Evolutionary conservation across 176 grass and related monocot genomes (phyloP).

Genomic region (Lolium multiflorum): DNA sequence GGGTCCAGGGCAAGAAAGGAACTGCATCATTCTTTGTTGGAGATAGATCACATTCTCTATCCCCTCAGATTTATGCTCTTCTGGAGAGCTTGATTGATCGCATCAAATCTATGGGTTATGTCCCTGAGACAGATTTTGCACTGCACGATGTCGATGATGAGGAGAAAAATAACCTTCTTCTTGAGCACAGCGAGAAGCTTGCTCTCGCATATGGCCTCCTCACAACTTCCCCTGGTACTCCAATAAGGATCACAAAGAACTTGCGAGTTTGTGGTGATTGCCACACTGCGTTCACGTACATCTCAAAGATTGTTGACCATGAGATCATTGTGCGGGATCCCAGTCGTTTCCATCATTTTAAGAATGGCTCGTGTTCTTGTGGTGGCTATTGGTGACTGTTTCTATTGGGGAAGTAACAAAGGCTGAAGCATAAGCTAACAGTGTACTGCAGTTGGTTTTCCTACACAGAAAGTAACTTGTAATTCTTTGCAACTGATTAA

Average conservation of each 20-base stretch:
- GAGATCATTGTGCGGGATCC: slow-evolving; percentile 88
- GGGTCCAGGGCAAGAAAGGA: slow-evolving; percentile 81
- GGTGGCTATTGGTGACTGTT: slow-evolving; percentile 70
- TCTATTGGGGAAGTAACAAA: background rate
- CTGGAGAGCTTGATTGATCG: slow-evolving; percentile 65
- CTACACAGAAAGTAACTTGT: background rate
- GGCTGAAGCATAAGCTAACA: slow-evolving; percentile 1
- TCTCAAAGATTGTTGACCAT: slow-evolving; percentile 80
- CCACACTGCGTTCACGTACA: slow-evolving; percentile 79
- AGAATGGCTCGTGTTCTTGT: slow-evolving; percentile 79
- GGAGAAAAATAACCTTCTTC: slow-evolving; percentile 78
- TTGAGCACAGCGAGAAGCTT: slow-evolving; percentile 86
- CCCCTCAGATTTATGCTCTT: slow-evolving; percentile 77
- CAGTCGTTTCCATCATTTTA: slow-evolving; percentile 92
- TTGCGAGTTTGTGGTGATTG: slow-evolving; percentile 85
- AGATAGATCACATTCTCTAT: slow-evolving; percentile 72
- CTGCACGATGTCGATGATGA: slow-evolving; percentile 91
- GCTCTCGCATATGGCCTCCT: slow-evolving; percentile 85
- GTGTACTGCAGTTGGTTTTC: slow-evolving; percentile 2
- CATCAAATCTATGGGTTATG: slow-evolving; percentile 80
- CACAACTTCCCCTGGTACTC: slow-evolving; percentile 62
- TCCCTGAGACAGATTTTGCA: slow-evolving; percentile 77
- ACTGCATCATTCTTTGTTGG: slow-evolving; percentile 86
- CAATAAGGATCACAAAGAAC: slow-evolving; percentile 90
- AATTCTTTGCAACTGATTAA: slow-evolving; percentile 33